Conservation (phyloP, 139 green algal species). For the Tetradesmus lagerheimii region DNA sequence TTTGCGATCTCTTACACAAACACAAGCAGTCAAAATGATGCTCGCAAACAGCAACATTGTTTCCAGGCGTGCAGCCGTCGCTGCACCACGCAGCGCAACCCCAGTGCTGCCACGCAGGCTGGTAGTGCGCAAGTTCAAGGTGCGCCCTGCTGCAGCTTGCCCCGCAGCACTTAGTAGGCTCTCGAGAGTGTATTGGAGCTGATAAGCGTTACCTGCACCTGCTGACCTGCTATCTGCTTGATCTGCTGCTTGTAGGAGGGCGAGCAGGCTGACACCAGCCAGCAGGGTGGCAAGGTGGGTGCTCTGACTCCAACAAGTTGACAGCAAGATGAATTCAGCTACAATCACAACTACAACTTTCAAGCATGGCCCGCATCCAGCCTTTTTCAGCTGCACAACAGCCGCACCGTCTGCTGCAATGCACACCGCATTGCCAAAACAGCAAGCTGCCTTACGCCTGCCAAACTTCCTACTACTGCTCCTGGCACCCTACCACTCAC, state of each 20-base stretch:
- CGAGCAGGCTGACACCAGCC: slow-evolving; percentile 38
- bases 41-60: slow-evolving; percentile 33
- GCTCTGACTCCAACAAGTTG: background rate
- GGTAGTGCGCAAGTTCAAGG: slow-evolving; percentile 32
- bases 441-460: background rate
- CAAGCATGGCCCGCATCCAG: too few species aligned
- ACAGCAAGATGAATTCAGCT: background rate
- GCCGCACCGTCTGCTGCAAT: background rate
- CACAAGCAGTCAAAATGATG: slow-evolving; percentile 1
- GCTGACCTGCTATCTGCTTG: background rate
- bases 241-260: slow-evolving; percentile 27
- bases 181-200: background rate
- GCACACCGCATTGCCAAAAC: background rate
- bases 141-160: background rate
- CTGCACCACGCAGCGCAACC: slow-evolving; percentile 2
- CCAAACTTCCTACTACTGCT: background rate
- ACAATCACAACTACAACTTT: too few species aligned
- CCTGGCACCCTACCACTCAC: background rate
- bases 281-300: slow-evolving; percentile 33
- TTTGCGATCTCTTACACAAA: background rate
- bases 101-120: slow-evolving; percentile 22
- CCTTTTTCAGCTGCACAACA: too few species aligned
- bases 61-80: slow-evolving; percentile 18
- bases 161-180: background rate
- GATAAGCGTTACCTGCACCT: background rate